These are phyloP conservation scores for Alternaria sp. DNA, from an alignment of 2,329 filamentous ascomycete species.

Conservation along the genomic window DNA sequence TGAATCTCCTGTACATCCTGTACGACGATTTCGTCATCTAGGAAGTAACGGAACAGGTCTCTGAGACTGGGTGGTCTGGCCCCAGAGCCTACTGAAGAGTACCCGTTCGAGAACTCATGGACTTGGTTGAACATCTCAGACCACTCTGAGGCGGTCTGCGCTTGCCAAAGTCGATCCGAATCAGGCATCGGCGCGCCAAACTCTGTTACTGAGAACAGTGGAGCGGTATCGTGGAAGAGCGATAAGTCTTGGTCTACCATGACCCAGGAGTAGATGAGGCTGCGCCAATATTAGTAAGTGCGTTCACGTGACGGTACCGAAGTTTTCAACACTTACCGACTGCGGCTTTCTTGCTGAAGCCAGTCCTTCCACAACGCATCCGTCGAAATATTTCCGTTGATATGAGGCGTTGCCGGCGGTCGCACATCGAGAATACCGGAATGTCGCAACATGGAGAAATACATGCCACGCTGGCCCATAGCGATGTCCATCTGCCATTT, in stretches of 20 bases:
- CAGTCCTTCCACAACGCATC: constrained; percentile 67
- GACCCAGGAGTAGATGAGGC: constrained; percentile 76
- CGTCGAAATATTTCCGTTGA: constrained; percentile 53
- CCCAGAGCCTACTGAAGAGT: constrained; percentile 60
- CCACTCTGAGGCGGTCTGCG: constrained; percentile 66
- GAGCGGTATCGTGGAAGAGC: constrained; percentile 49
- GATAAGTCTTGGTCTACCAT: constrained; percentile 72
- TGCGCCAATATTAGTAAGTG: constrained; percentile 37
- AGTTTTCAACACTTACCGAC: constrained; percentile 56
- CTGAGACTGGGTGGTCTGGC: constrained; percentile 64
- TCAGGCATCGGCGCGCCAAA: constrained; percentile 69
- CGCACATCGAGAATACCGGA: constrained; percentile 68
- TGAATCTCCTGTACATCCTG: constrained; percentile 55
- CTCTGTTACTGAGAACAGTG: constrained; percentile 68
- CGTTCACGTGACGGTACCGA: constrained; percentile 27
- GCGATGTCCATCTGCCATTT: constrained; percentile 81
- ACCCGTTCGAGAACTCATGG: constrained; percentile 61
- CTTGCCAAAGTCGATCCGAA: constrained; percentile 68
- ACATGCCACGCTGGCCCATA: constrained; percentile 76
- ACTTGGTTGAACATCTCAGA: constrained; percentile 64
- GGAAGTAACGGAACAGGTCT: constrained; percentile 71
- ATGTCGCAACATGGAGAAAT: constrained; percentile 74
- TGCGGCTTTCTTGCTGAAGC: constrained; percentile 69
- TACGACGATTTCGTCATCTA: constrained; percentile 66
- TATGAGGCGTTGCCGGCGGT: constrained; percentile 53